A percentile compares a stretch with the other conserved stretches of the same genome.
Evolutionary conservation across 352 stramenopile species (phyloP).

Genomic region (Lagenidium sp.): DNA sequence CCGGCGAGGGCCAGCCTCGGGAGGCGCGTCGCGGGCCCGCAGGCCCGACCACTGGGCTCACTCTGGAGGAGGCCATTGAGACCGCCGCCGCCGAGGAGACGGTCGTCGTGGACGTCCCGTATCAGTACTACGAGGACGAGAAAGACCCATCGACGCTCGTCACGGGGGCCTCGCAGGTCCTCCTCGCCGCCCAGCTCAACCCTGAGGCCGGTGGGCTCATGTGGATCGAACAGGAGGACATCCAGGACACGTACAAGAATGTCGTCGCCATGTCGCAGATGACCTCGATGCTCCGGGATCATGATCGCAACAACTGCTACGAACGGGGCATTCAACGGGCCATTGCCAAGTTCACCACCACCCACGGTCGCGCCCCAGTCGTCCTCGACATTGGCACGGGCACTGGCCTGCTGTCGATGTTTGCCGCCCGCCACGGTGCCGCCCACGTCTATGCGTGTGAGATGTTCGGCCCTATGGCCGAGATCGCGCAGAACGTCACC

Average conservation of each 20-base stretch:
- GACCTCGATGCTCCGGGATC: slow-evolving; percentile 81
- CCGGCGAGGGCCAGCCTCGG: slow-evolving; percentile 47
- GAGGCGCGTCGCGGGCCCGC: slow-evolving; percentile 3
- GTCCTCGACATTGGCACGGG: slow-evolving; percentile 81
- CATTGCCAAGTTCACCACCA: slow-evolving; percentile 40
- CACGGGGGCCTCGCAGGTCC: slow-evolving; percentile 51
- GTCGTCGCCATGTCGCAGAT: slow-evolving; percentile 84
- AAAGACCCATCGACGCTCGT: slow-evolving; percentile 43
- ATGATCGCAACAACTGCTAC: slow-evolving; percentile 71
- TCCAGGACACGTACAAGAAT: slow-evolving; percentile 65
- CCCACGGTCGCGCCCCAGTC: slow-evolving; percentile 33
- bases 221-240: slow-evolving; percentile 64
- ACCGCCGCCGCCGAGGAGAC: slow-evolving; percentile 72
- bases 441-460: slow-evolving; percentile 90
- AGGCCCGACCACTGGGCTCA: slow-evolving; percentile 23
- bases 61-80: slow-evolving; percentile 67
- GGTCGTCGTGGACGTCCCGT: slow-evolving; percentile 74
- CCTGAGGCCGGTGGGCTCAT: slow-evolving; percentile 63
- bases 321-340: slow-evolving; percentile 53
- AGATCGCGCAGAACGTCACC: slow-evolving; percentile 68
- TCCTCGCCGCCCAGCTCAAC: slow-evolving; percentile 66
- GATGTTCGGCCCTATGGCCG: slow-evolving; percentile 83
- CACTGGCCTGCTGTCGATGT: slow-evolving; percentile 81
- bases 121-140: slow-evolving; percentile 67
- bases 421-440: slow-evolving; percentile 78